Base-by-base conservation (phyloP, 805 yeast species). In the Pichia nanzhaoensis region DNA sequence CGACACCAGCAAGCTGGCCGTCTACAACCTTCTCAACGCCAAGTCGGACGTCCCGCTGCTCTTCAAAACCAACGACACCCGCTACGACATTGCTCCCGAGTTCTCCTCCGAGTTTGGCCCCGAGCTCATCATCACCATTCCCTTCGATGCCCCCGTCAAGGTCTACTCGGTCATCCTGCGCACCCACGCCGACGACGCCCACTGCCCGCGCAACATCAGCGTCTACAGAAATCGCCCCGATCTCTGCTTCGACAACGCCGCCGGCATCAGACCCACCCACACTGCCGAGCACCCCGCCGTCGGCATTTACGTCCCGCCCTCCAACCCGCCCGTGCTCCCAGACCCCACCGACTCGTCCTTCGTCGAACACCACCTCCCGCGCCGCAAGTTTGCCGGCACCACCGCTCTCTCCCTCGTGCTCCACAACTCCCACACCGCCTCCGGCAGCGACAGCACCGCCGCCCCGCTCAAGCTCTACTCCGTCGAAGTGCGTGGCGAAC, bases 341-440 rank as follows among this genome's bases (percentile, higher is more conserved):
- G 35, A 10, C 34, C 14, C 14, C 27, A 77, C 73, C 44, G 74
- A 69, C 30, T 54, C 59, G 31, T 72, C 77, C 5, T 82, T 88
- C 56, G 86, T 84, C 0, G 97, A 91, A 60, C 95, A 87, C 60
- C 80, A 77, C 47, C 63, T 89, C 27, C 95, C 95, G 18, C 70
- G 96, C 22, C 80, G 82, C 45, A 63, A 68, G 28, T 89, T 88
- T 60, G 78, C 87, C 32, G 84, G 85, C 42, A 77, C 84, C 14
- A 75, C 77, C 12, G 76, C 79, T 7, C 56, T 91, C 49, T 76
- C 93, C 0, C 32, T 91, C 2, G 84, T 84, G 54, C 62, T 90
- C 31, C 79, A 82, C 49, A 71, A 77, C 51, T 81, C 84, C 49
- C 78, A 85, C 69, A 75, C 18, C n/a, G 32, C 16, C 32, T n/a